Evolutionary conservation across 1,284 basidiomycete species (phyloP).

Genomic region (Ustilago trichophora): DNA sequence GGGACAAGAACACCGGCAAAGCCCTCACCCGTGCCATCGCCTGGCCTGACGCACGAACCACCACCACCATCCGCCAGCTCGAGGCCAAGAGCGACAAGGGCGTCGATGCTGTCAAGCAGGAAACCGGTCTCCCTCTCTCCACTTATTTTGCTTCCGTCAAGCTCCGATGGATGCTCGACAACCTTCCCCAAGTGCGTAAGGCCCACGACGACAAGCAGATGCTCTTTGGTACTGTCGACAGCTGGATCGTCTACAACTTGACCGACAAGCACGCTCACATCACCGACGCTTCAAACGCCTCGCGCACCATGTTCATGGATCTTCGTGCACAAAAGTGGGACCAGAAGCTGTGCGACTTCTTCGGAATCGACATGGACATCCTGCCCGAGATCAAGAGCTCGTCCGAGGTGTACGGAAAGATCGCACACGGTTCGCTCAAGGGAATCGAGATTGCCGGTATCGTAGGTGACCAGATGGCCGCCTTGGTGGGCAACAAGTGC

Average conservation of each 20-base stretch:
- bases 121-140: conserved; percentile 58
- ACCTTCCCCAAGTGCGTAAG: conserved; percentile 79
- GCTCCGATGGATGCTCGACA: conserved; percentile 94
- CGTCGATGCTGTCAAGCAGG: conserved; percentile 73
- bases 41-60: conserved; percentile 94
- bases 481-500: conserved; percentile 89
- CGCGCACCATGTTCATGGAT: conserved; percentile 91
- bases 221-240: conserved; percentile 92
- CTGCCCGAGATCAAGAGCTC: conserved; percentile 89
- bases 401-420: conserved; percentile 87
- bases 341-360: conserved; percentile 83
- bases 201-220: conserved; percentile 86
- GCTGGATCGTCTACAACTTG: conserved; percentile 91
- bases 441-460: conserved; percentile 88
- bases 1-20: conserved; percentile 89
- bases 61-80: conserved; percentile 80
- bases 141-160: conserved; percentile 98
- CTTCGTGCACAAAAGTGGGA: conserved; percentile 85
- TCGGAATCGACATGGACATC: conserved; percentile 79
- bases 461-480: conserved; percentile 95
- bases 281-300: conserved; percentile 95
- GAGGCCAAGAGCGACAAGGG: conserved; percentile 80
- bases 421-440: conserved; percentile 75
- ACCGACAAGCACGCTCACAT: conserved; percentile 88
- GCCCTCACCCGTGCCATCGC: conserved; percentile 87